Conservation (phyloP, 495 filamentous ascomycete species). For the Penicillium manginii region DNA sequence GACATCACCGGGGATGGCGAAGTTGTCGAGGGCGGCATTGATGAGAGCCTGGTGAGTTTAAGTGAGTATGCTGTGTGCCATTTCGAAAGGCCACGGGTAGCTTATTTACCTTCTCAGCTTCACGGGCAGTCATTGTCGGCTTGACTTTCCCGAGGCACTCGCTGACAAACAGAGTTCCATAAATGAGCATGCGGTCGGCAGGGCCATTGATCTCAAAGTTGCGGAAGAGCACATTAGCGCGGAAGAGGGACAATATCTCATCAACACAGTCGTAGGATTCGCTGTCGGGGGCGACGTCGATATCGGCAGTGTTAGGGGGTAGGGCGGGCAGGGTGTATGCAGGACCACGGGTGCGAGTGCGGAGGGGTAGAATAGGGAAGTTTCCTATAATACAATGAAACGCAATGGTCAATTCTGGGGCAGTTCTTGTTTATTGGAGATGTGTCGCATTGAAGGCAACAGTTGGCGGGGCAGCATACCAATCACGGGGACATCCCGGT, state of each 20-base stretch:
- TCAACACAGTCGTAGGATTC: slow-evolving; percentile 94
- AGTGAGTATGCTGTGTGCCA: slow-evolving; percentile 4
- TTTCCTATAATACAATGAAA: slow-evolving; percentile 62
- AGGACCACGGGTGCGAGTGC: slow-evolving; percentile 89
- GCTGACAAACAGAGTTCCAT: slow-evolving; percentile 91
- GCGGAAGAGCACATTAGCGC: slow-evolving; percentile 97
- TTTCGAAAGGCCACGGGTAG: not conserved
- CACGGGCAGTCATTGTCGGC: slow-evolving; percentile 63
- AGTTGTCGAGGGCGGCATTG: slow-evolving; percentile 84
- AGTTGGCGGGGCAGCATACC: slow-evolving; percentile 46
- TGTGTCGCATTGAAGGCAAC: slow-evolving; percentile 6
- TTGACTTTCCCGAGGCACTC: slow-evolving; percentile 87
- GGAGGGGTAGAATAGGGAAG: slow-evolving; percentile 91
- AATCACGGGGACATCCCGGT: slow-evolving; percentile 69
- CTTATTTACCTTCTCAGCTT: slow-evolving; percentile 61
- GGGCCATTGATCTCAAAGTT: slow-evolving; percentile 99
- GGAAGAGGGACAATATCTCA: slow-evolving; percentile 89
- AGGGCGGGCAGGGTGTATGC: slow-evolving; percentile 82
- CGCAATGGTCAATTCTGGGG: slow-evolving; percentile 14
- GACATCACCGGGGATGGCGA: slow-evolving; percentile 93
- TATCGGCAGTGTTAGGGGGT: slow-evolving; percentile 65
- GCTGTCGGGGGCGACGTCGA: slow-evolving; percentile 77
- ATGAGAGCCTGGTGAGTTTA: slow-evolving; percentile 56
- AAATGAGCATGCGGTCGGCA: slow-evolving; percentile 92
- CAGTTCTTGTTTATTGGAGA: not conserved